Evolutionary conservation across 176 grass and related monocot genomes (phyloP).

Genomic region (Avena insularis): DNA sequence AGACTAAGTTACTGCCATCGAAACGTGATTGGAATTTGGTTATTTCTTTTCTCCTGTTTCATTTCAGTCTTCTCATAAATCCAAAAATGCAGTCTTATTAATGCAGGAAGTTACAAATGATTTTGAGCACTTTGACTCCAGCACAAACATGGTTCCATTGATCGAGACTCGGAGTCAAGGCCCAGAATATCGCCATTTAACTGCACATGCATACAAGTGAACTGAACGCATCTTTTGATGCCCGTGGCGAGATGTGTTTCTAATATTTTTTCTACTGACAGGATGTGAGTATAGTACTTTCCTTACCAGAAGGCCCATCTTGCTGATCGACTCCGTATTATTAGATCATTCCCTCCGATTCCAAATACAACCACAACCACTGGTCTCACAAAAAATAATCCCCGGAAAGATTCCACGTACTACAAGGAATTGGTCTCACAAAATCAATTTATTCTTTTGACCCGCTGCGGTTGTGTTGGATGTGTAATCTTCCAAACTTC

Average conservation of each 20-base stretch:
- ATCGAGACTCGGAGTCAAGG: constrained; percentile 25
- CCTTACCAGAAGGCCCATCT: not conserved
- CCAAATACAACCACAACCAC: not conserved
- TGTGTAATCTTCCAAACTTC: not conserved
- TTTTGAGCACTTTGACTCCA: constrained; percentile 24
- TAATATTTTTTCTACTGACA: constrained; percentile 4
- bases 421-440: constrained; percentile 22
- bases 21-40: not conserved
- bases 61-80: constrained; percentile 9
- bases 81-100: not conserved
- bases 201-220: constrained; percentile 28
- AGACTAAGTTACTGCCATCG: no score
- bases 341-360: not conserved
- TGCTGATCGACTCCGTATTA: constrained; percentile 1
- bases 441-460: not conserved
- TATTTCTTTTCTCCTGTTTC: not conserved
- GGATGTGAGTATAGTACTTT: not conserved
- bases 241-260: constrained; percentile 6
- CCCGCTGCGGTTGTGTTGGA: not conserved
- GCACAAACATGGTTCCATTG: constrained; percentile 19
- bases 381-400: not conserved
- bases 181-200: constrained; percentile 22
- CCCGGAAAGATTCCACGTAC: not conserved
- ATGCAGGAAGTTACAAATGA: not conserved
- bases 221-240: constrained; percentile 17